Conservation (phyloP, 345 rosid species). For the Citrus sinensis region DNA sequence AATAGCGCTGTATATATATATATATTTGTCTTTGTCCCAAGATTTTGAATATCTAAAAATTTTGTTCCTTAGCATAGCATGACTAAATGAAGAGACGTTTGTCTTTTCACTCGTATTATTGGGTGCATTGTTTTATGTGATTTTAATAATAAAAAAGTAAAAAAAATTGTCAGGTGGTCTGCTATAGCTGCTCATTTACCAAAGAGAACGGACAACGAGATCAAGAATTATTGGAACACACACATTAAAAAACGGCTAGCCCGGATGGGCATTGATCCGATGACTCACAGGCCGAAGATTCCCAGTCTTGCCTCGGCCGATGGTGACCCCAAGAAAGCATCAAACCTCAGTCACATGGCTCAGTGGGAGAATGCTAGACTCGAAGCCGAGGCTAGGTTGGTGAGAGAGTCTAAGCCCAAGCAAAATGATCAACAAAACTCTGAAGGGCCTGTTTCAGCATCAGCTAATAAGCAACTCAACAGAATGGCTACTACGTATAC, state of each 20-base stretch:
- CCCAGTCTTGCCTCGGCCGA: background rate
- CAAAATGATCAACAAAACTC: background rate
- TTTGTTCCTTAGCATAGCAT: background rate
- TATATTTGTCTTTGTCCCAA: background rate
- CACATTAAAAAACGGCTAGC: conserved; percentile 46
- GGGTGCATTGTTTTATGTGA: background rate
- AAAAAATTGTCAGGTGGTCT: conserved; percentile 38
- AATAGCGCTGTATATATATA: too few species aligned
- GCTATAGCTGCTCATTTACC: conserved; percentile 45
- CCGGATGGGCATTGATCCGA: conserved; percentile 40
- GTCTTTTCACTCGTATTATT: background rate
- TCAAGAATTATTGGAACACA: conserved; percentile 62
- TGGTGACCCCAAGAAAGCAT: background rate
- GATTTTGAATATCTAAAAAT: background rate
- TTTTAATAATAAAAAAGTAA: background rate
- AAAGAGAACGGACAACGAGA: conserved; percentile 53
- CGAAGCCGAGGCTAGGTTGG: conserved; percentile 53
- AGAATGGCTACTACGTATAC: conserved; percentile 3
- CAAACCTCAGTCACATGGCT: conserved; percentile 47
- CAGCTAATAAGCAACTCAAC: conserved; percentile 4
- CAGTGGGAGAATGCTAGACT: conserved; percentile 59
- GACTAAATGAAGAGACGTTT: background rate
- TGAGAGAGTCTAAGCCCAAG: conserved; percentile 31
- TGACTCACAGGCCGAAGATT: conserved; percentile 33
- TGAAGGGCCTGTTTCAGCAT: background rate